These are phyloP conservation scores for Citeromyces nyonsensis DNA, from an alignment of 805 yeast species.

Conservation along the genomic window DNA sequence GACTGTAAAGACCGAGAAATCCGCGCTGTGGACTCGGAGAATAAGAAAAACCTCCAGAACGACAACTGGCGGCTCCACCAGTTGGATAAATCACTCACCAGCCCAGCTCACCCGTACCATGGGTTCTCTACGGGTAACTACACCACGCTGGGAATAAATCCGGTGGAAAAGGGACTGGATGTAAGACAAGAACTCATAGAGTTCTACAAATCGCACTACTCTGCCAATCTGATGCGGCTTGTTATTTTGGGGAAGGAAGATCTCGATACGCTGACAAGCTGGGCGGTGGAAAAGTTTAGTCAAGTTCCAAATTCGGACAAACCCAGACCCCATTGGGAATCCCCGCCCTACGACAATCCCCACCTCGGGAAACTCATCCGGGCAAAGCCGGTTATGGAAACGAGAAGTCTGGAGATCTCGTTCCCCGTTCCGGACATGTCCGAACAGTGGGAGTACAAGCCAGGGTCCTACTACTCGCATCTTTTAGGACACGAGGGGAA, in stretches of 20 bases:
- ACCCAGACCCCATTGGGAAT: conserved; percentile 25
- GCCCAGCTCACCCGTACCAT: conserved; percentile 66
- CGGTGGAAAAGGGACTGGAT: conserved; percentile 43
- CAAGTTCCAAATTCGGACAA: conserved; percentile 37
- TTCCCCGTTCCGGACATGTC: conserved; percentile 70
- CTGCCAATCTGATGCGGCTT: conserved; percentile 80
- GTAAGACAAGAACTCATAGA: conserved; percentile 71
- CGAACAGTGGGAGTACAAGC: conserved; percentile 50
- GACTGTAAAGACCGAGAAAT: conserved; percentile 83
- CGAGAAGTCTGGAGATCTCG: conserved; percentile 45
- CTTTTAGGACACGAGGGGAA: conserved; percentile 85
- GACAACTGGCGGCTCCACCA: conserved; percentile 86
- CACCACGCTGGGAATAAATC: conserved; percentile 55
- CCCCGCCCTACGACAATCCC: conserved; percentile 29
- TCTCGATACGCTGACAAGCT: conserved; percentile 50
- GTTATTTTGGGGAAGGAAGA: conserved; percentile 75
- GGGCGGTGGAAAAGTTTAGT: conserved; percentile 58
- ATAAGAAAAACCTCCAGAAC: conserved; percentile 83
- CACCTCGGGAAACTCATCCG: conserved; percentile 38
- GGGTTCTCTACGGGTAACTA: conserved; percentile 87
- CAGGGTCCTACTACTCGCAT: conserved; percentile 62
- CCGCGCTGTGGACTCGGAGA: conserved; percentile 90
- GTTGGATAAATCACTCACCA: conserved; percentile 60
- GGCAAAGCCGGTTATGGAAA: conserved; percentile 76
- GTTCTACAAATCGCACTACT: conserved; percentile 58